Evolutionary conservation across 345 rosid genomes (phyloP).

Genomic region (Moricandia moricandioides): DNA sequence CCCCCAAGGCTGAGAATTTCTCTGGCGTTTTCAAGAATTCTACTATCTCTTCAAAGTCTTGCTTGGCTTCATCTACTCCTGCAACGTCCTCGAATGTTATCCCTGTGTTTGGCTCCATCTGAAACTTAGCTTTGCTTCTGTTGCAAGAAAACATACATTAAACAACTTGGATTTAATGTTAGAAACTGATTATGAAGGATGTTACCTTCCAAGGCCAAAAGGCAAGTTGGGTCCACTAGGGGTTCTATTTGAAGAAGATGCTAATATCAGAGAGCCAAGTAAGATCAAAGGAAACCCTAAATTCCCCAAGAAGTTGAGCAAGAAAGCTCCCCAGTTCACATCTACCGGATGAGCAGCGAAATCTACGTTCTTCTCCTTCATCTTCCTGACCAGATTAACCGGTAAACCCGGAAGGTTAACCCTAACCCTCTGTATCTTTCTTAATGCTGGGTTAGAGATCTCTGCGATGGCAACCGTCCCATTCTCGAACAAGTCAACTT

Average conservation of each 20-base stretch:
- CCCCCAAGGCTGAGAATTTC: constrained; percentile 66
- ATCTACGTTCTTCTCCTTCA: constrained; percentile 64
- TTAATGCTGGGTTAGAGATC: constrained; percentile 47
- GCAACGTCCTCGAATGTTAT: constrained; percentile 78
- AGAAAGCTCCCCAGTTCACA: constrained; percentile 43
- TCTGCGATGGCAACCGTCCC: constrained; percentile 66
- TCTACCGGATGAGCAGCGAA: constrained; percentile 64
- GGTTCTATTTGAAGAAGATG: constrained; percentile 39
- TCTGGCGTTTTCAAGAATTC: constrained; percentile 64
- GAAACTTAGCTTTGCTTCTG: constrained; percentile 78
- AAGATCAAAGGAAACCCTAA: constrained; percentile 63
- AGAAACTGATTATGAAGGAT: not conserved
- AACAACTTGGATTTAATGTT: not conserved
- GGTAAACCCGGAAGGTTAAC: constrained; percentile 68
- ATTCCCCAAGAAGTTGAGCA: constrained; percentile 54
- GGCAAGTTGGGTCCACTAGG: constrained; percentile 68
- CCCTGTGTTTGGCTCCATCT: constrained; percentile 80
- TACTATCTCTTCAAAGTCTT: constrained; percentile 74
- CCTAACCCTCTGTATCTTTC: constrained; percentile 60
- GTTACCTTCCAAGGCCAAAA: constrained; percentile 68
- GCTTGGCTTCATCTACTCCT: constrained; percentile 85
- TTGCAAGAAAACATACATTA: constrained; percentile 1
- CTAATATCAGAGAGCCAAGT: constrained; percentile 52
- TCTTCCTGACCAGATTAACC: constrained; percentile 51
- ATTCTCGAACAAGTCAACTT: constrained; percentile 71